phyloP scores from a whole-genome alignment of 2,329 filamentous ascomycete species.

The Daldinia sp. region DNA sequence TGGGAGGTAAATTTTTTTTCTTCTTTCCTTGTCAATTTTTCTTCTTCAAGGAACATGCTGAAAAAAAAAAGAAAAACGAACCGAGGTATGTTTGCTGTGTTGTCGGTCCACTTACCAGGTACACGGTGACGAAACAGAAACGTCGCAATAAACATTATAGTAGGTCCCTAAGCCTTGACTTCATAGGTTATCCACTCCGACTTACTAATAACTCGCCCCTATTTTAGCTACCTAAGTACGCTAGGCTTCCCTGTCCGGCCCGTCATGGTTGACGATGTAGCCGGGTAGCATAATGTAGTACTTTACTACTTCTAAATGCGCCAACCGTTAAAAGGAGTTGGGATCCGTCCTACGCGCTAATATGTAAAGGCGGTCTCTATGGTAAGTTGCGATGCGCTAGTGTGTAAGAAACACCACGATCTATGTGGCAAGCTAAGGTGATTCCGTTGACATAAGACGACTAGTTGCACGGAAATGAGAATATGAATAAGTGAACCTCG shows the following conservation, averaged over 20 bases:
- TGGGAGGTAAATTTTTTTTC: not conserved
- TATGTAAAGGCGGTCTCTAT: not conserved
- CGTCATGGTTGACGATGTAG: no score
- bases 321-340: slow-evolving; percentile 1
- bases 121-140: slow-evolving; percentile 5
- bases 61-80: slow-evolving; percentile 1
- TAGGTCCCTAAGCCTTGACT: not conserved
- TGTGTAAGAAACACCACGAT: slow-evolving; percentile 1
- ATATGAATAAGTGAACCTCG: slow-evolving; percentile 6
- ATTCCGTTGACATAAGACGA: not conserved
- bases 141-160: slow-evolving; percentile 7
- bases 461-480: not conserved
- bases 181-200: not conserved
- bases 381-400: not conserved
- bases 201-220: not conserved
- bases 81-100: slow-evolving; percentile 4
- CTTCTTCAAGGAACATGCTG: not conserved
- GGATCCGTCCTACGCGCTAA: slow-evolving; percentile 3
- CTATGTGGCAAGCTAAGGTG: not conserved
- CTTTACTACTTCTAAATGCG: no score
- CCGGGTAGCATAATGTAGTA: not conserved
- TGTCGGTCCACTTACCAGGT: slow-evolving; percentile 1
- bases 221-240: not conserved
- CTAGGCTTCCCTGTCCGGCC: slow-evolving; percentile 1
- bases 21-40: not conserved